Percentiles rank a stretch among this genome's conserved stretches.
Conservation (phyloP, 768 basidiomycete genomes). For the Amanita jacksonii region DNA sequence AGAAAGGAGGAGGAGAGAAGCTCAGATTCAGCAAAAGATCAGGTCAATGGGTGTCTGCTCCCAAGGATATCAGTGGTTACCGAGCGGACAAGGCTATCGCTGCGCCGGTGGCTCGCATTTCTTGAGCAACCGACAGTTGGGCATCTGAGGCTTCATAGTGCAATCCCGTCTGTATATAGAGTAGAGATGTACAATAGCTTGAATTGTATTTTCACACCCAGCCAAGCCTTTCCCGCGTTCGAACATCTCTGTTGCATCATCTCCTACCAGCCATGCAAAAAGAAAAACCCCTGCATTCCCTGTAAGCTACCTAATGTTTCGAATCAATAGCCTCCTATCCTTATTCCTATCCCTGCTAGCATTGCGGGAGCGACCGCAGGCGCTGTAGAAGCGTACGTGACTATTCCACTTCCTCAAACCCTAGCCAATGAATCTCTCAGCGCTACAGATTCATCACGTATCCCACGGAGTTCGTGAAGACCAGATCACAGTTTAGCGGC, state of each 20-base stretch:
- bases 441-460: constrained; percentile 67
- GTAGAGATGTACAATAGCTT: no score
- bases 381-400: constrained; percentile 78
- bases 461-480: constrained; percentile 90
- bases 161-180: no score
- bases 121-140: constrained; percentile 14
- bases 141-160: no score
- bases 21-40: constrained; percentile 30
- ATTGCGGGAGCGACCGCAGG: constrained; percentile 90
- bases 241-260: no score
- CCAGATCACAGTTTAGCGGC: constrained; percentile 84
- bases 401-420: not conserved
- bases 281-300: constrained; percentile 78
- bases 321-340: not conserved
- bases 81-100: constrained; percentile 15
- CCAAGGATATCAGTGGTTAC: constrained; percentile 17
- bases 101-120: constrained; percentile 20
- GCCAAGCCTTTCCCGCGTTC: no score
- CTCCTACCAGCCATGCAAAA: constrained; percentile 26
- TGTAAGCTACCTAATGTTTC: constrained; percentile 27
- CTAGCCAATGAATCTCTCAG: constrained; percentile 4
- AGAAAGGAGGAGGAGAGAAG: constrained; percentile 28
- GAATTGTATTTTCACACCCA: no score
- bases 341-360: constrained; percentile 16
- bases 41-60: constrained; percentile 39